Base-by-base conservation (phyloP, 2,329 filamentous ascomycete species). In the Ophiocordyceps polyrhachis-furcata region DNA sequence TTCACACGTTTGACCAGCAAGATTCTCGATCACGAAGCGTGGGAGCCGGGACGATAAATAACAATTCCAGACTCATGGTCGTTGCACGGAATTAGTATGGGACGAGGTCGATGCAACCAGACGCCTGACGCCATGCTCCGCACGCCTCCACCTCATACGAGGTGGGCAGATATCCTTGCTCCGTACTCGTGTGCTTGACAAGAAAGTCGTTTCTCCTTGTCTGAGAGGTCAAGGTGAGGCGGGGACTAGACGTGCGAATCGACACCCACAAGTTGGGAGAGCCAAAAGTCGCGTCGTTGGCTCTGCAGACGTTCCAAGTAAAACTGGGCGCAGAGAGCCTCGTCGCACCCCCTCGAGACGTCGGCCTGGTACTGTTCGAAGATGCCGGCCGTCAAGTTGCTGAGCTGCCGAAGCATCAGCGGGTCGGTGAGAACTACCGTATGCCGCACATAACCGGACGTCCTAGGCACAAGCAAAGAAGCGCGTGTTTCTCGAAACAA, bases 361-460 rank as follows among this genome's bases (percentile, higher is more conserved):
- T 63, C 60, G n/a, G 49, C 49, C 38, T 55, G 48, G 41, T 58
- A 63, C 43, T 63, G 58, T 6, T 61, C 54, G 23, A 63, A 51
- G 11, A 62, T 35, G 3, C 25, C 48, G 1, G 49, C 50, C 4
- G 60, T 57, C 28, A 46, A 45, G 42, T 46, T 41, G 25, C 58
- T 52, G n/a, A 60, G 40, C 7, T 53, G 44, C 17, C 49, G 50
- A 4, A 63, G 44, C 5, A 49, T 47, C 9, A 44, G 41, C 11
- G 48, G n/a, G 12, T 59, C 52, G 12, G 55, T 47, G 2, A 62
- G 38, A 2, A 62, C 40, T 6, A 62, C 41, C 2, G 48, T 45
- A 1, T 48, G 42, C n/a, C 37, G 13, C 25, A 29, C 7, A 7
- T 38, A 25, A n/a, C 20, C 15, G 15, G 40, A 20, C 17, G 38